Evolutionary conservation across 352 stramenopile species (phyloP), one percentile per base, ranked within the genome.

Genomic region (Elongisporangium anandrum): DNA sequence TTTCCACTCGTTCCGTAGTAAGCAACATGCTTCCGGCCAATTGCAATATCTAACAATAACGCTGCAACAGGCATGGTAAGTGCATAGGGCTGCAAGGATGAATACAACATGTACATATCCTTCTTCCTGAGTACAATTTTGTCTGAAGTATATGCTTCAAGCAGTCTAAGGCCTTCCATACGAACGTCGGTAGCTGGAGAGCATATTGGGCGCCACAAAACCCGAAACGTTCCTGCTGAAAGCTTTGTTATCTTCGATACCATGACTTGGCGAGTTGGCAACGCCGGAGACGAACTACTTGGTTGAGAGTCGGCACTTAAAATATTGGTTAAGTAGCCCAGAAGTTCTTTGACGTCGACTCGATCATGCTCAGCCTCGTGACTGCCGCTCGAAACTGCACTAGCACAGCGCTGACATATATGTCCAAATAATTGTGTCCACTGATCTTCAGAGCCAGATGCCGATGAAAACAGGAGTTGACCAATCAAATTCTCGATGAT

Each of bases 401-500:
- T 81, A 21, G 50, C 62, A 72, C 62, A 79, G 52, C 73, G 67
- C 34, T 68, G 69, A 59, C 87, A 79, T n/a, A 94, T 65, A 60
- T 86, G 79, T 1, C 75, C 66, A n/a, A 94, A 55, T 5, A 95
- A 57, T 39, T 92, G 79, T 41, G 70, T 64, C 81, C 84, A 94
- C 59, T 88, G 68, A 50, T 83, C 73, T 21, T 63, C 54, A 55
- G 50, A 38, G 13, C 80, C 73, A 12, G 68, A 45, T 2, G 71
- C 57, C 16, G 50, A 51, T 16, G 80, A 76, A 39, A 91, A 89
- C 1, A 94, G 62, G 15, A 94, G 59, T 4, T 69, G 57, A 56
- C 85, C 81, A 56, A 95, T 88, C 55, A 93, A 39, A 21, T 88
- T 84, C 22, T 86, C 62, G 20, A 93, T 70, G 60, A 93, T 61